These are phyloP conservation scores for Prunus yedoensis DNA, from an alignment of 331 rosid genomes.

Conservation along the genomic window DNA sequence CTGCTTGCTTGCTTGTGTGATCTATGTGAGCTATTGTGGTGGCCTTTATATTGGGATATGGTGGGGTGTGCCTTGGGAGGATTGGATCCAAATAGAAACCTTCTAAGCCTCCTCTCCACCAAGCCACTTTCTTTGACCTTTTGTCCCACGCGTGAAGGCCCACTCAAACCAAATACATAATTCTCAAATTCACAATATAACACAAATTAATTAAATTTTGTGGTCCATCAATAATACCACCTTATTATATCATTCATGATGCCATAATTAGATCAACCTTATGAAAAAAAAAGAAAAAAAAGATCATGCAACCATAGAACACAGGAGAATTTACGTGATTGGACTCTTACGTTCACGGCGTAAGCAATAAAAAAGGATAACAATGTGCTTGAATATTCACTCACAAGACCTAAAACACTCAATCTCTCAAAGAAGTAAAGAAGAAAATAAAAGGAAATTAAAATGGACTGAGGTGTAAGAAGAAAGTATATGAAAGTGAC, in stretches of 20 bases:
- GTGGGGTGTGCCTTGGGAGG: neutral
- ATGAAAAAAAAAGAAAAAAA: no score
- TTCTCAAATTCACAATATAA: neutral
- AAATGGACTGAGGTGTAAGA: neutral
- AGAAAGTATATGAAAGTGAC: neutral
- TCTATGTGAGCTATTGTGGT: neutral
- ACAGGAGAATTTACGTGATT: neutral
- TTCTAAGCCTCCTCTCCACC: conserved; percentile 36
- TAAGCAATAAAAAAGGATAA: no score
- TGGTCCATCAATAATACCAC: neutral
- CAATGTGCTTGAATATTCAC: no score
- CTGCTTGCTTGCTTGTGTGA: neutral
- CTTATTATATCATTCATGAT: neutral
- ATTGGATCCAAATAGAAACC: neutral
- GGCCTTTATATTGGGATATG: conserved; percentile 38
- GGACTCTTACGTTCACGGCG: neutral
- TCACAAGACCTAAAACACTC: no score
- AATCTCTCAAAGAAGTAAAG: no score
- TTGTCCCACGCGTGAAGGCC: conserved; percentile 35
- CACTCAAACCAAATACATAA: conserved; percentile 4
- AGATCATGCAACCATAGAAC: no score
- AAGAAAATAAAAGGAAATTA: neutral
- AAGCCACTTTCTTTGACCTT: conserved; percentile 66
- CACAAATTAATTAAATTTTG: neutral
- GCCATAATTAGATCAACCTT: no score